Percentiles rank a stretch among this genome's conserved stretches.
phyloP scores from a whole-genome alignment of 2,329 filamentous ascomycete genomes.

The Bipolaris zeicola region DNA sequence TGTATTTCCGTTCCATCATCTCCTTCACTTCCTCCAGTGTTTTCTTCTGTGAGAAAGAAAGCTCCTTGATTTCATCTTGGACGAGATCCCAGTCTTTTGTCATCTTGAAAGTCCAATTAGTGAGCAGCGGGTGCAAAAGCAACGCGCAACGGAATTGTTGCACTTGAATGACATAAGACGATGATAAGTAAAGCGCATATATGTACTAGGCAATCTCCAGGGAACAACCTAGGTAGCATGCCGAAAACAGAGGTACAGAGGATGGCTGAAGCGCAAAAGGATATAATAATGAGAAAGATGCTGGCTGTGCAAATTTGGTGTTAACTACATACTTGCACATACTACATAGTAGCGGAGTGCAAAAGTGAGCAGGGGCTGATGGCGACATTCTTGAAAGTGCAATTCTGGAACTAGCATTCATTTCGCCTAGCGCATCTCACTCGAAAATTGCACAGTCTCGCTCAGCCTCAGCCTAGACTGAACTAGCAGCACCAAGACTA shows the following conservation, averaged over 20 bases:
- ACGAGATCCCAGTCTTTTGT: slow-evolving; percentile 42
- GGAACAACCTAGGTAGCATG: too few species aligned
- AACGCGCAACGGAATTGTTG: too few species aligned
- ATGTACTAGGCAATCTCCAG: too few species aligned
- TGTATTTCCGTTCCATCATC: slow-evolving; percentile 41
- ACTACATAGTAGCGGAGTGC: neutral
- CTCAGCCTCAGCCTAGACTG: neutral
- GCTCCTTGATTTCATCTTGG: slow-evolving; percentile 39
- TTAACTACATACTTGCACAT: neutral
- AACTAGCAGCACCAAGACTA: neutral
- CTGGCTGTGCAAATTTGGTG: neutral
- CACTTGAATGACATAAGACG: too few species aligned
- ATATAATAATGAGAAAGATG: neutral
- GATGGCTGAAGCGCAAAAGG: neutral
- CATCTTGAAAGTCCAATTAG: slow-evolving; percentile 20
- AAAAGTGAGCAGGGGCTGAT: slow-evolving; percentile 1
- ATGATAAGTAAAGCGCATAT: too few species aligned
- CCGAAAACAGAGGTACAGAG: neutral
- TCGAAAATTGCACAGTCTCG: neutral
- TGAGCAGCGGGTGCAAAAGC: too few species aligned
- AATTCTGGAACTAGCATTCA: slow-evolving; percentile 2
- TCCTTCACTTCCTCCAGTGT: slow-evolving; percentile 41
- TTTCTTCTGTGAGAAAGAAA: slow-evolving; percentile 44
- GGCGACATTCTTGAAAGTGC: slow-evolving; percentile 6
- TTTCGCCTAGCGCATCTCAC: slow-evolving; percentile 1